A percentile compares a stretch with the other conserved stretches of the same genome.
phyloP scores from a whole-genome alignment of 2,329 filamentous ascomycete genomes.

The Arthrobotrys sphaeroides region DNA sequence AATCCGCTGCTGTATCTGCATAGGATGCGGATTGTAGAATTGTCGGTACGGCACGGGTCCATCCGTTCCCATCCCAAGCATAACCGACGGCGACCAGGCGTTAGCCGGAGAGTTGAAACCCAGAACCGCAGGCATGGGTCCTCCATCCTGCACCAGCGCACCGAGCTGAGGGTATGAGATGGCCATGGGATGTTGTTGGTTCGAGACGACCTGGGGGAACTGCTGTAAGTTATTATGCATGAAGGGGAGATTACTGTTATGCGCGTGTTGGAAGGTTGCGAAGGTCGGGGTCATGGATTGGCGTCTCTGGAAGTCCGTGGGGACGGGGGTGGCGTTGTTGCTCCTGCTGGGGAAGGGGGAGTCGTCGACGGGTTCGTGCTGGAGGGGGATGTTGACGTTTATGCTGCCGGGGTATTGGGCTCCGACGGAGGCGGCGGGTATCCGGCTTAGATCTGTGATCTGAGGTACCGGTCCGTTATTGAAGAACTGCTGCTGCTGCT shows the following conservation, averaged over 20 bases:
- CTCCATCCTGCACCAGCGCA: conserved; percentile 51
- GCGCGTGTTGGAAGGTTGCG: conserved; percentile 28
- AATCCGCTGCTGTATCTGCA: conserved; percentile 1
- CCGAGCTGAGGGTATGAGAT: conserved; percentile 46
- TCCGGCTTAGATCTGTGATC: conserved; percentile 47
- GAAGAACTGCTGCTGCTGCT: conserved; percentile 35
- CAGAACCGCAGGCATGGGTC: conserved; percentile 47
- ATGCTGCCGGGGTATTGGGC: conserved; percentile 38
- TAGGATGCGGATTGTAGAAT: conserved; percentile 28
- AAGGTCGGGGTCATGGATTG: conserved; percentile 46
- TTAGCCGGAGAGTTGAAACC: conserved; percentile 48
- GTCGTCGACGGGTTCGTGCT: conserved; percentile 43
- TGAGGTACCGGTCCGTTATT: conserved; percentile 30
- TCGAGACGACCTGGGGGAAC: conserved; percentile 12
- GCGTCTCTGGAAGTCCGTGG: conserved; percentile 38
- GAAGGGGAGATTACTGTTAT: conserved; percentile 11
- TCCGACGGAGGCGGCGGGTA: conserved; percentile 46
- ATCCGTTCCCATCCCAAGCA: conserved; percentile 14
- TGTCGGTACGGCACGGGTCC: conserved; percentile 19
- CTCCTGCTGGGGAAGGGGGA: conserved; percentile 44
- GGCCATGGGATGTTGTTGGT: conserved; percentile 25
- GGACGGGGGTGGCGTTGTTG: conserved; percentile 49
- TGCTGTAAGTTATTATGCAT: conserved; percentile 14
- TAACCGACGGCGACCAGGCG: conserved; percentile 35
- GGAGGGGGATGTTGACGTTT: conserved; percentile 24